Conservation (phyloP, 2,329 filamentous ascomycete species). For the Ophiostoma sp. region DNA sequence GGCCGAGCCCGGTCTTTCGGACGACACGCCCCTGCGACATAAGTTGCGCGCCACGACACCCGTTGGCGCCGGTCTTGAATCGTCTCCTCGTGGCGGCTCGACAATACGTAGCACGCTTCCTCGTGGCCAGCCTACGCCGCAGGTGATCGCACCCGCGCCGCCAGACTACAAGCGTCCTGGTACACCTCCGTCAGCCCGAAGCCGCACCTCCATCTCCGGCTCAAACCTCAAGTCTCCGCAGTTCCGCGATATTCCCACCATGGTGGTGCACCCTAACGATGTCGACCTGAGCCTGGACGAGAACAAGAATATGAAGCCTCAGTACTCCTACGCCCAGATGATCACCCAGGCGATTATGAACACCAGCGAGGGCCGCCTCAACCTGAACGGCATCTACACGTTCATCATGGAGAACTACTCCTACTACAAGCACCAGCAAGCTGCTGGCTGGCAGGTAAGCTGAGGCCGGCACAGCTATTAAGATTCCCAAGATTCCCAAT, state of each 20-base stretch:
- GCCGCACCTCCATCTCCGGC: constrained; percentile 34
- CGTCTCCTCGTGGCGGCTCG: constrained; percentile 30
- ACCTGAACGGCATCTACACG: constrained; percentile 87
- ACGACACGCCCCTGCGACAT: constrained; percentile 19
- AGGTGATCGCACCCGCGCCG: constrained; percentile 60
- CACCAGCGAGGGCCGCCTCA: constrained; percentile 82
- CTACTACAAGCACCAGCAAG: constrained; percentile 80
- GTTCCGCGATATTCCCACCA: constrained; percentile 41
- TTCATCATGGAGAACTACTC: constrained; percentile 91
- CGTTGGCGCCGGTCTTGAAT: constrained; percentile 35
- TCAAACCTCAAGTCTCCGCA: constrained; percentile 44
- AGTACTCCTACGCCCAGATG: constrained; percentile 94
- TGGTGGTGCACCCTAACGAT: constrained; percentile 53
- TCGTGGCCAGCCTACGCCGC: constrained; percentile 42
- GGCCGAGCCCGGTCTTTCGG: constrained; percentile 31
- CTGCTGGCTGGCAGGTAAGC: constrained; percentile 84
- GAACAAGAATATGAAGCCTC: constrained; percentile 89
- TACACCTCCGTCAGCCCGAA: constrained; percentile 56
- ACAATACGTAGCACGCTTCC: constrained; percentile 34
- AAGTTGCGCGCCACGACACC: constrained; percentile 29
- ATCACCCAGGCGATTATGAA: constrained; percentile 95
- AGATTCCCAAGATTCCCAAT: background rate
- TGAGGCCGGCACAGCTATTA: background rate
- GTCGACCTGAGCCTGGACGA: constrained; percentile 80
- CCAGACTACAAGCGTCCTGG: constrained; percentile 61